Evolutionary conservation across 2,329 filamentous ascomycete genomes (phyloP), one percentile per base, ranked within the genome.

Genomic region (Rosellinia necatrix): DNA sequence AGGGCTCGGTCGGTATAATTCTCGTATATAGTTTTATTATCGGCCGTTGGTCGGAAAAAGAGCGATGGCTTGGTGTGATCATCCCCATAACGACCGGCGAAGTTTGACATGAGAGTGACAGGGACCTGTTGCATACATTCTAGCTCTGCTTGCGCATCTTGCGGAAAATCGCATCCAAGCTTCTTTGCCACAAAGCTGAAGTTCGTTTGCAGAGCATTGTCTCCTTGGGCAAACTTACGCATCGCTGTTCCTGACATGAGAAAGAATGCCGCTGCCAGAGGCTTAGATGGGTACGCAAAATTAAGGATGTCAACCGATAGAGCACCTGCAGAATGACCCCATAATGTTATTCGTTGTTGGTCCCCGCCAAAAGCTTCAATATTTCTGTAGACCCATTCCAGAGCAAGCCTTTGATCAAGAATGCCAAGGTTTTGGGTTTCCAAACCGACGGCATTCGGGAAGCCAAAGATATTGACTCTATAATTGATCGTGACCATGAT

Each of bases 41-140:
- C 71, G 4, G 65, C 56, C 2, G 67, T 66, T 1, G 73, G 69
- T 2, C 64, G 63, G 38, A 74, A 74, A 37, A 64, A 66, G 2
- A 74, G 49, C 1, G 54, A 44, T 22, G 70, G 67, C 8, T 63
- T 61, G 10, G 61, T 67, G 1, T 47, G 54, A 2, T 63, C 60
- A 21, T 70, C 67, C 19, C 63, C 63, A 40, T 70, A 68, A 9
- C 53, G 53, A 13, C 67, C 49, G 17, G 71, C 58, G 24, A 71
- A 71, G 27, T 67, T 67, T 13, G 71, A 66, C 10, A 74, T 43
- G 40, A 78, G 74, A 60, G 76, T 77, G 19, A 74, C 65, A 3
- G 69, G 72, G 0, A 75, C 74, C 42, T 76, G 74, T 49, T 71
- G 67, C 27, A 78, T 70, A 60, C 77, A 77, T 59, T 76, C 73